Evolutionary conservation across 73 alveolate species (phyloP).

Genomic region (Vitrella brassicaformis): DNA sequence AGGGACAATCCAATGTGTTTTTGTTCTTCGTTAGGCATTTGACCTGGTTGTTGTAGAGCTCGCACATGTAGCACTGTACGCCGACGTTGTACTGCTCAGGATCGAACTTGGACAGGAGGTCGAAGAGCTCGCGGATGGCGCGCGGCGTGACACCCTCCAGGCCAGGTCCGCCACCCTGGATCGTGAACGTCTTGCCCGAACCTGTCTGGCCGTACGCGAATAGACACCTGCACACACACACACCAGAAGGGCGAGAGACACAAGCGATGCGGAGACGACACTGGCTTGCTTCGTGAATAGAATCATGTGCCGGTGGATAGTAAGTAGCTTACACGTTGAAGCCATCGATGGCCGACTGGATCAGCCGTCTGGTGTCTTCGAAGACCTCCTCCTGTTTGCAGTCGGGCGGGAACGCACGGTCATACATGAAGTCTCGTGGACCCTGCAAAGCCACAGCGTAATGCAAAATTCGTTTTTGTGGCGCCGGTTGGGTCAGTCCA

Average conservation of each 20-base stretch:
- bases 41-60: constrained; percentile 30
- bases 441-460: no score
- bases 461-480: no score
- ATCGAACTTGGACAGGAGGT: constrained; percentile 38
- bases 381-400: not conserved
- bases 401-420: not conserved
- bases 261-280: no score
- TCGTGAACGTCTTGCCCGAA: constrained; percentile 89
- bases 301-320: no score
- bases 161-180: constrained; percentile 69
- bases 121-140: constrained; percentile 65
- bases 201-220: constrained; percentile 99
- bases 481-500: no score
- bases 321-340: constrained; percentile 61
- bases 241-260: no score
- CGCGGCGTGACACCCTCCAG: constrained; percentile 87
- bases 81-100: constrained; percentile 4
- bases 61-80: constrained; percentile 55
- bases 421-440: not conserved
- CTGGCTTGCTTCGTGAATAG: no score
- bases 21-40: not conserved
- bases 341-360: constrained; percentile 90
- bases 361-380: constrained; percentile 68
- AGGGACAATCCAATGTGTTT: no score
- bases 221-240: constrained; percentile 52